phyloP scores from a whole-genome alignment of 306 rosid genomes.

The Sesbania bispinosa region DNA sequence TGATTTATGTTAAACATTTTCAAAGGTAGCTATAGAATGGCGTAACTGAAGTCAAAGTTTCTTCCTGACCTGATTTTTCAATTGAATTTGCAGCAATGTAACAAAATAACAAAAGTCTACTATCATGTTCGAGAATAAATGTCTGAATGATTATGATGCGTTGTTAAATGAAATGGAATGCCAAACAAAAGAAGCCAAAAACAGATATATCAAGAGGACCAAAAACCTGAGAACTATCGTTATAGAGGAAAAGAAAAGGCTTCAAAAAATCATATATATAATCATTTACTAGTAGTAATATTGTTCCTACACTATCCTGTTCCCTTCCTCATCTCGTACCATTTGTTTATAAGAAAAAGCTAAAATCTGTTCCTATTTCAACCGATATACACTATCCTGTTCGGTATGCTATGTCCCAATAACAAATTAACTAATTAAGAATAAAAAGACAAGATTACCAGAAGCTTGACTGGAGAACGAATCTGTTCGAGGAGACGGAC shows the following conservation, averaged over 20 bases:
- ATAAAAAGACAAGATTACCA: too few species aligned
- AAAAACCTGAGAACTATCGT: neutral
- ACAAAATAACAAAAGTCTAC: neutral
- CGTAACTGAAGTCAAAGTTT: neutral
- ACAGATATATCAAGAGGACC: slow-evolving; percentile 8
- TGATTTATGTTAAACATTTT: neutral
- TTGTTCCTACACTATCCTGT: slow-evolving; percentile 47
- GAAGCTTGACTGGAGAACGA: too few species aligned
- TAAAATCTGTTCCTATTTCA: too few species aligned
- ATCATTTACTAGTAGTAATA: slow-evolving; percentile 20
- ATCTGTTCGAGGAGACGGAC: too few species aligned
- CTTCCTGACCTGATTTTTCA: neutral
- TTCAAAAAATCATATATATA: neutral
- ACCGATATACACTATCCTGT: too few species aligned
- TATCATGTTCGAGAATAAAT: neutral
- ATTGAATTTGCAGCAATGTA: neutral
- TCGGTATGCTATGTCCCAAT: too few species aligned
- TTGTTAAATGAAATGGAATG: neutral
- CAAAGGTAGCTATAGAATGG: neutral
- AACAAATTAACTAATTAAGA: too few species aligned
- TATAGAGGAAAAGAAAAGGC: neutral
- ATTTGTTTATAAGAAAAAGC: too few species aligned
- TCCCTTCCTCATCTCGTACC: too few species aligned
- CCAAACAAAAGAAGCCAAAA: neutral
- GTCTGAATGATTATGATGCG: slow-evolving; percentile 1